Evolutionary conservation across 2,329 filamentous ascomycete species (phyloP).

Genomic region (Samsoniella hepiali): DNA sequence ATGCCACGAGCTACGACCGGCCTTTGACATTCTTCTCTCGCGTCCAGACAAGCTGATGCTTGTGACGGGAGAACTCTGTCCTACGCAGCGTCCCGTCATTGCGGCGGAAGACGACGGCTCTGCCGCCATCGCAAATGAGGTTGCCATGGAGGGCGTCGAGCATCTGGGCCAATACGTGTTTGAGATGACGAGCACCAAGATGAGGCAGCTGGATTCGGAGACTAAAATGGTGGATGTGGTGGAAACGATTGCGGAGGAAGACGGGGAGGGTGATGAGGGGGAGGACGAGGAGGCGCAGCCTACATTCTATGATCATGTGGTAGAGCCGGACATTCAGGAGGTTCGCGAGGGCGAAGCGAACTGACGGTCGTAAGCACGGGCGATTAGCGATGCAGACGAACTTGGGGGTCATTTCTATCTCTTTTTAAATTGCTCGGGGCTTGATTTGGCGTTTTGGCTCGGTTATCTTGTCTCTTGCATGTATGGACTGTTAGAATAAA

Average conservation of each 20-base stretch:
- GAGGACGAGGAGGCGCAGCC: slow-evolving; percentile 28
- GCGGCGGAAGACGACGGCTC: slow-evolving; percentile 39
- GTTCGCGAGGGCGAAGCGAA: slow-evolving; percentile 32
- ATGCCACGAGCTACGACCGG: slow-evolving; percentile 81
- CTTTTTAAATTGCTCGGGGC: not conserved
- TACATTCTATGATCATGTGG: slow-evolving; percentile 28
- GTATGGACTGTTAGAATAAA: not conserved
- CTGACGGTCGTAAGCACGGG: not conserved
- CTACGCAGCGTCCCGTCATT: slow-evolving; percentile 50
- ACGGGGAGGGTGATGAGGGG: slow-evolving; percentile 23
- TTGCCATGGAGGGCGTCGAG: slow-evolving; percentile 84
- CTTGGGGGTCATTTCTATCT: not conserved
- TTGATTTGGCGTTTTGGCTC: slow-evolving; percentile 14
- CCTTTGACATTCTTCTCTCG: slow-evolving; percentile 74
- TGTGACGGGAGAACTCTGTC: slow-evolving; percentile 83
- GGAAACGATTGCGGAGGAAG: slow-evolving; percentile 25
- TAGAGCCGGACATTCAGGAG: slow-evolving; percentile 36
- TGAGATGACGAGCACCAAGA: slow-evolving; percentile 77
- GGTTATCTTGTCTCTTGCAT: slow-evolving; percentile 1
- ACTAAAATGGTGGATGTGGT: slow-evolving; percentile 27
- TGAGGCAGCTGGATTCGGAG: slow-evolving; percentile 47
- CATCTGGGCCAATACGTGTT: slow-evolving; percentile 95
- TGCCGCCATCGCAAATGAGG: slow-evolving; percentile 48
- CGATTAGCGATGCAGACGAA: not conserved
- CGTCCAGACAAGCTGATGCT: slow-evolving; percentile 79